These are phyloP conservation scores for Veloporphyrellus conicus DNA, from an alignment of 1,284 basidiomycete genomes.

Conservation along the genomic window DNA sequence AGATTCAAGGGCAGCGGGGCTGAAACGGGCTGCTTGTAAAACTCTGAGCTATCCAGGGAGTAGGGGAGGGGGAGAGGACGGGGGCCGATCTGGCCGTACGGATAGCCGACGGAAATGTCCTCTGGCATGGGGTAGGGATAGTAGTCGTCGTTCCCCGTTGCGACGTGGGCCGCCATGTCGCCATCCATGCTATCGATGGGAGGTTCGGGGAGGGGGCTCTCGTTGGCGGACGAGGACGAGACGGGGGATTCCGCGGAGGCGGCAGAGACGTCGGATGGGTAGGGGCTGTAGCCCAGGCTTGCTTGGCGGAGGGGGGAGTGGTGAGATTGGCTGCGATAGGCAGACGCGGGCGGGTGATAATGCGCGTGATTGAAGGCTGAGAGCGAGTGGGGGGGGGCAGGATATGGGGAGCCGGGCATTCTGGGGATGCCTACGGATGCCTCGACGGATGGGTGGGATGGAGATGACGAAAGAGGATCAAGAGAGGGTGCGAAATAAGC, in stretches of 20 bases:
- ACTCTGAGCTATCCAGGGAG: conserved; percentile 20
- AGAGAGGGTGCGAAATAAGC: conserved; percentile 24
- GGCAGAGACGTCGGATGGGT: conserved; percentile 30
- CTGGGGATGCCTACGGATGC: conserved; percentile 14
- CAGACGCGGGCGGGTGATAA: conserved; percentile 17
- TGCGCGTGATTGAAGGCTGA: conserved; percentile 18
- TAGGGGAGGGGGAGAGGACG: conserved; percentile 24
- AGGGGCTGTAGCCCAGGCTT: conserved; percentile 28
- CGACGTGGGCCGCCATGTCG: conserved; percentile 28
- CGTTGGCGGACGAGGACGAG: conserved; percentile 33
- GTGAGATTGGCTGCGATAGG: conserved; percentile 26
- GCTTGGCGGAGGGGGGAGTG: conserved; percentile 18
- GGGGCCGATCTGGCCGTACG: conserved; percentile 24
- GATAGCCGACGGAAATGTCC: conserved; percentile 23
- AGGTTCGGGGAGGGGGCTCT: conserved; percentile 34
- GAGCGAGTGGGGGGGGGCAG: conserved; percentile 16
- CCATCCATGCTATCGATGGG: conserved; percentile 32
- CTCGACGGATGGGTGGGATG: conserved; percentile 11
- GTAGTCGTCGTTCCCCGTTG: conserved; percentile 27
- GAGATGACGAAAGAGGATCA: conserved; percentile 14
- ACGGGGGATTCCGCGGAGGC: conserved; percentile 33
- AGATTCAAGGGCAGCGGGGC: conserved; percentile 33
- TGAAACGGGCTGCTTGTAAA: conserved; percentile 34
- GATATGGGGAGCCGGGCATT: conserved; percentile 27
- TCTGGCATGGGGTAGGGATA: conserved; percentile 29